phyloP scores from a whole-genome alignment of 129 eudicot genomes.

The Helichrysum umbraculigerum region DNA sequence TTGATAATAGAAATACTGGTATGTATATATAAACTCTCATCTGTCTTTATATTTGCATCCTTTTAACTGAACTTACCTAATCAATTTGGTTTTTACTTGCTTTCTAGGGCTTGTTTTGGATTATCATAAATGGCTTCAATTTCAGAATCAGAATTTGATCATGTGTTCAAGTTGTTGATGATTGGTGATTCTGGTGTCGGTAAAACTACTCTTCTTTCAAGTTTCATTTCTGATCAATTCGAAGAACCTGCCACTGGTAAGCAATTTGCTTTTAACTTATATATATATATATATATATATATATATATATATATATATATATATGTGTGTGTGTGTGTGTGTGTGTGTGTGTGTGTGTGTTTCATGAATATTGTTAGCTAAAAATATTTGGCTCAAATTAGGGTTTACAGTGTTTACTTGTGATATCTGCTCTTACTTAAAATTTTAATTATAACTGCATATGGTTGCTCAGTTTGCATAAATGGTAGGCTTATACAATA shows the following conservation, averaged over 20 bases:
- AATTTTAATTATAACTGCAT: not conserved
- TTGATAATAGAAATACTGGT: no score
- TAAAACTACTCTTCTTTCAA: constrained; percentile 62
- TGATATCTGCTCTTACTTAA: not conserved
- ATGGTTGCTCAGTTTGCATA: not conserved
- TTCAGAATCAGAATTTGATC: constrained; percentile 58
- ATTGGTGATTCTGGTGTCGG: constrained; percentile 87
- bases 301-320: no score
- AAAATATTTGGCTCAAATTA: not conserved
- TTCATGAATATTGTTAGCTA: not conserved
- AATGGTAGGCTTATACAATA: not conserved
- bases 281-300: no score
- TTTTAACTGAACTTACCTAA: constrained; percentile 13
- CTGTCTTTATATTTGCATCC: not conserved
- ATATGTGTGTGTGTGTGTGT: no score
- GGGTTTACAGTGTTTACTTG: not conserved
- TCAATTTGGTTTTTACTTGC: not conserved
- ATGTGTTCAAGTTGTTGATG: constrained; percentile 74
- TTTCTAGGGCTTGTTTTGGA: constrained; percentile 22
- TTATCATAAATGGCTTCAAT: constrained; percentile 44
- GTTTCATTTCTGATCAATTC: constrained; percentile 71
- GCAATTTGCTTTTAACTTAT: no score
- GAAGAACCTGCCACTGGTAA: constrained; percentile 81
- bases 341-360: not conserved
- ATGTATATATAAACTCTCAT: no score